Evolutionary conservation across 2,329 filamentous ascomycete genomes (phyloP), one percentile per base, ranked within the genome.

Genomic region (Plectosphaerella cucumerina): DNA sequence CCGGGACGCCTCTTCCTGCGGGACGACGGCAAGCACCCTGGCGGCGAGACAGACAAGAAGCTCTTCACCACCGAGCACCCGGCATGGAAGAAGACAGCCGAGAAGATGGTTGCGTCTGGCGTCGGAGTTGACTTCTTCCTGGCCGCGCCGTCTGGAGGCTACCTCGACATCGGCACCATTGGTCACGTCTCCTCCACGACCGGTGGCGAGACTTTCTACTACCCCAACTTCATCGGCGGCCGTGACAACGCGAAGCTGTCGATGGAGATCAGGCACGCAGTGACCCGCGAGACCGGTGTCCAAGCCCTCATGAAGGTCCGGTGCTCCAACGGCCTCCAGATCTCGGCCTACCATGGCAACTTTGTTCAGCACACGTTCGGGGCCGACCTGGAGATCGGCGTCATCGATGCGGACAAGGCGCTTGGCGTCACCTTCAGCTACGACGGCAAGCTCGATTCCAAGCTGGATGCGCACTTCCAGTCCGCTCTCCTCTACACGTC

Each of bases 261-360:
- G 3, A 81, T 87, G 45, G 94, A 99, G 71, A 84, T 99, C 57
- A 83, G 85, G 58, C 93, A 97, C 63, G 85, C 89, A 1, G 84
- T 97, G 26, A 91, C 85, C 3, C 81, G 94, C 56, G 92, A 97
- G 67, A 96, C 93, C 44, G 94, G 94, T 20, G 97, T 90, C 73
- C 93, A 97, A 70, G 91, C 91, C 18, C 75, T 99, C 60, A 95
- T 99, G 90, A 99, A 99, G 76, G 93, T 99, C 52, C 87, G 94
- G 55, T 99, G 94, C 73, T 97, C 92, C 17, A 99, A 96, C 61
- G 94, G 94, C 17, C 77, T 99, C 48, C 94, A 99, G 66, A 87
- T 99, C 15, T 85, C 90, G 15, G 83, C 84, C n/a, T 99, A 99
- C 64, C 90, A 96, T 62, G 94, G 94, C 59, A 96, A 96, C 71